Conservation (phyloP, 164 flowering plant species). For the Macadamia integrifolia region DNA sequence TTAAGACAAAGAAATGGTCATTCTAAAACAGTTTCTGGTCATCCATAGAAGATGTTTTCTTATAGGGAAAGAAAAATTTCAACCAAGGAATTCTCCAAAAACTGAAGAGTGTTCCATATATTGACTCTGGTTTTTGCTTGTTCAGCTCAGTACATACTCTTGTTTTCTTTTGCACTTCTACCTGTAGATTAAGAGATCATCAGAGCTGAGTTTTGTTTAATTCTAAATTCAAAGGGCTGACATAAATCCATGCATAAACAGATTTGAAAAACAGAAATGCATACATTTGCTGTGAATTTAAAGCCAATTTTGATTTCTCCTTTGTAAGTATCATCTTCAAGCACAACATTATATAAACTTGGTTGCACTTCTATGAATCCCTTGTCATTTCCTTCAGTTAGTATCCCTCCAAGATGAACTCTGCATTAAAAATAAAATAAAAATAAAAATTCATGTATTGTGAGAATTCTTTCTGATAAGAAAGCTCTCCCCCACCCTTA, state of each 20-base stretch:
- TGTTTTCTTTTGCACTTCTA: constrained; percentile 15
- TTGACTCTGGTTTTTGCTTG: constrained; percentile 14
- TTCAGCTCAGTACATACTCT: constrained; percentile 10
- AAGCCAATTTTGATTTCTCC: constrained; percentile 71
- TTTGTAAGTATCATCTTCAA: constrained; percentile 68
- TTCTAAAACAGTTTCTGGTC: constrained; percentile 2
- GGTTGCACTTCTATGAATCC: constrained; percentile 53
- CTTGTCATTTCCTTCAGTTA: constrained; percentile 47
- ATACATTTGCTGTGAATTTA: constrained; percentile 47
- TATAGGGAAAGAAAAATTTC: constrained; percentile 16
- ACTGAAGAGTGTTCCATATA: constrained; percentile 17
- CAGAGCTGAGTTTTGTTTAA: no score
- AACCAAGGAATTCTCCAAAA: constrained; percentile 28
- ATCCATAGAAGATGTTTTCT: constrained; percentile 5
- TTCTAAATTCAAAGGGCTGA: no score
- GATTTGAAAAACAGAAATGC: no score
- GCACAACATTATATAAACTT: constrained; percentile 65
- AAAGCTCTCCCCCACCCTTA: no score
- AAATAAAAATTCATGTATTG: no score
- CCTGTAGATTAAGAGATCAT: constrained; percentile 23
- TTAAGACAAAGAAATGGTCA: no score
- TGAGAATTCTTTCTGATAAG: no score
- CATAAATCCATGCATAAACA: no score
- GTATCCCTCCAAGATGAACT: constrained; percentile 60
- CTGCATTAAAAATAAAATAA: constrained; percentile 32